Conservation (phyloP, 2,329 filamentous ascomycete genomes). For the Pseudogymnoascus sp. region DNA sequence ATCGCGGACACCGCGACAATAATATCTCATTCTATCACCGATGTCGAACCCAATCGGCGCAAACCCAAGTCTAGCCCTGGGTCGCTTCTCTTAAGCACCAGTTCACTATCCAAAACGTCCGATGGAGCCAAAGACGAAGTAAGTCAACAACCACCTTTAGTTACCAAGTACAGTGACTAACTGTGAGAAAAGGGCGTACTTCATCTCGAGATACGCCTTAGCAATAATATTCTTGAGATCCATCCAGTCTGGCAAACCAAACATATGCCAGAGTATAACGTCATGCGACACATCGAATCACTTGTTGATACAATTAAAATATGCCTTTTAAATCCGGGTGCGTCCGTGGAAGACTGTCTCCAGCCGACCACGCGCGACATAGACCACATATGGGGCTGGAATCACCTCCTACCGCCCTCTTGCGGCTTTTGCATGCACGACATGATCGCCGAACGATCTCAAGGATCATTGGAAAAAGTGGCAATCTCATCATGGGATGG, state of each 20-base stretch:
- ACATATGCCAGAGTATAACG: slow-evolving; percentile 35
- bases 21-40: slow-evolving; percentile 24
- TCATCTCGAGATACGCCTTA: slow-evolving; percentile 28
- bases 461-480: slow-evolving; percentile 27
- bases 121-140: slow-evolving; percentile 22
- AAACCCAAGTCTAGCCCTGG: neutral
- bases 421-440: slow-evolving; percentile 40
- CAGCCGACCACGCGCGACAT: slow-evolving; percentile 33
- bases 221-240: slow-evolving; percentile 26
- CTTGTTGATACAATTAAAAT: slow-evolving; percentile 34
- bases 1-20: slow-evolving; percentile 23
- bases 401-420: slow-evolving; percentile 35
- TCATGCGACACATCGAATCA: slow-evolving; percentile 34
- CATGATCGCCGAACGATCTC: slow-evolving; percentile 34
- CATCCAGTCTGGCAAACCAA: slow-evolving; percentile 35
- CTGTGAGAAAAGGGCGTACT: slow-evolving; percentile 22
- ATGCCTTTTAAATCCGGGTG: slow-evolving; percentile 26
- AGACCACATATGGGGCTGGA: slow-evolving; percentile 40
- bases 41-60: neutral
- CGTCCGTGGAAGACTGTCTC: slow-evolving; percentile 28
- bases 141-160: slow-evolving; percentile 11
- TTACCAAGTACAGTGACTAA: slow-evolving; percentile 15
- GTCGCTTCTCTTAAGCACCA: slow-evolving; percentile 16
- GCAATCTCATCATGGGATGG: slow-evolving; percentile 29
- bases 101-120: slow-evolving; percentile 9